These are phyloP conservation scores for Luffa acutangula DNA, from an alignment of 306 rosid species.

Conservation along the genomic window DNA sequence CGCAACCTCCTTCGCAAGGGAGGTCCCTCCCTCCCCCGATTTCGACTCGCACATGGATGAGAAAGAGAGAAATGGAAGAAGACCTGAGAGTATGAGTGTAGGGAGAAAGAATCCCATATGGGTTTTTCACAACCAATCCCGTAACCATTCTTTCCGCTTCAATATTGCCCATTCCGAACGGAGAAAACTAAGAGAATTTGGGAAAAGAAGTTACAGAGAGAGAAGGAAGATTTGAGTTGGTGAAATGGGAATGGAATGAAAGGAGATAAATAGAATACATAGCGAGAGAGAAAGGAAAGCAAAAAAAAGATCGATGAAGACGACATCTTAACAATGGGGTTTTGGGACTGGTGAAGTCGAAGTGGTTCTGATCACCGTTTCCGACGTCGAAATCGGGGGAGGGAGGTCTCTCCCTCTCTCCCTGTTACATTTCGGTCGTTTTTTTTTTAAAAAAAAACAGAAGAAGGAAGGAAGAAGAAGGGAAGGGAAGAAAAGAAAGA, in stretches of 20 bases:
- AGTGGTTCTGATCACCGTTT: not conserved
- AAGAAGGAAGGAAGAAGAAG: no score
- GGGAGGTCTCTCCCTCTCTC: no score
- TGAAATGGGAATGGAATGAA: not conserved
- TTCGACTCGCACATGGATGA: no score
- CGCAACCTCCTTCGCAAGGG: no score
- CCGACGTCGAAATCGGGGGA: no score
- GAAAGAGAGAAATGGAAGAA: not conserved
- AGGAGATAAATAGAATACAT: not conserved
- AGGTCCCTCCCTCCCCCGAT: no score
- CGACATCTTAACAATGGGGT: not conserved
- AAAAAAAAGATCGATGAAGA: not conserved
- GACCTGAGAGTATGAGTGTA: slow-evolving; percentile 59
- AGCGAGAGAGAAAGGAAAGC: not conserved
- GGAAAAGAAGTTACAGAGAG: not conserved
- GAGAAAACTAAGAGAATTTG: no score
- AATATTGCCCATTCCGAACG: slow-evolving; percentile 34
- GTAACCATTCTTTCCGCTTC: slow-evolving; percentile 43
- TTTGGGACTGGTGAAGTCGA: not conserved
- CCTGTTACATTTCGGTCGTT: no score
- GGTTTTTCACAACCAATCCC: slow-evolving; percentile 82
- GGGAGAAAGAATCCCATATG: slow-evolving; percentile 85
- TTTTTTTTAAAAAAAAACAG: no score
- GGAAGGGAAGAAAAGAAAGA: no score
- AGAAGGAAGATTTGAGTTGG: not conserved